Evolutionary conservation across 176 grass and related monocot species (phyloP), one percentile per base, ranked within the genome.

Genomic region (Zoysia pacifica): DNA sequence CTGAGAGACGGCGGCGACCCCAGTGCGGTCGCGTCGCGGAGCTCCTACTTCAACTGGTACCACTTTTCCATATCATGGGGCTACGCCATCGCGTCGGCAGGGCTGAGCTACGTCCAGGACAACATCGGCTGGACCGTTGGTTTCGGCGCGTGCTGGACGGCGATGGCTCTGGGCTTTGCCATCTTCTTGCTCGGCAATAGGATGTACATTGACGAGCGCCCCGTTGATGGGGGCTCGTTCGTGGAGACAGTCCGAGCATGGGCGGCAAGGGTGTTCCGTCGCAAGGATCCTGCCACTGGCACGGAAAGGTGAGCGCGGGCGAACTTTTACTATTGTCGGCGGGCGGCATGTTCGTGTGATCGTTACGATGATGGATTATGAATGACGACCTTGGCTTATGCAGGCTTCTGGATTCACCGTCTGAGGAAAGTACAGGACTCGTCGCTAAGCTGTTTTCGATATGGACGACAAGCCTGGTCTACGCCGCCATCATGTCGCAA

Each of bases 31-130:
- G 48, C 65, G 52, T 84, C 86, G 0, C 71, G 86, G 62, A 91
- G 85, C 76, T 88, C 90, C 35, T 93, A 78, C 78, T 92, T 97
- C 88, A 97, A 91, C 79, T 97, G 93, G 93, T 77, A 85, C 88
- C 91, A 87, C 73, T 95, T 95, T 58, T 88, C 50, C 47, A 64
- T 91, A 1, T 92, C 81, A 0, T 84, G 73, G 37, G 87, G 93
- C 76, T 82, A 74, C 49, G 68, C 51, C 39, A 2, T 69, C 8
- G 65, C 87, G 9, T 19, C 69, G 19, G 35, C 74, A 5, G 50
- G 3, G 35, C 41, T 92, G 18, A 88, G 79, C 76, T 95, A 95
- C 28, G 9, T 88, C 52, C 75, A 95, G 65, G 93, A 95, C 67
- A 95, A 86, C 80, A 50, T 89, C 62, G 36, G 93, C 48, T 95